Evolutionary conservation across 2,329 filamentous ascomycete species (phyloP).

Genomic region (Hymenoscyphus linearis): DNA sequence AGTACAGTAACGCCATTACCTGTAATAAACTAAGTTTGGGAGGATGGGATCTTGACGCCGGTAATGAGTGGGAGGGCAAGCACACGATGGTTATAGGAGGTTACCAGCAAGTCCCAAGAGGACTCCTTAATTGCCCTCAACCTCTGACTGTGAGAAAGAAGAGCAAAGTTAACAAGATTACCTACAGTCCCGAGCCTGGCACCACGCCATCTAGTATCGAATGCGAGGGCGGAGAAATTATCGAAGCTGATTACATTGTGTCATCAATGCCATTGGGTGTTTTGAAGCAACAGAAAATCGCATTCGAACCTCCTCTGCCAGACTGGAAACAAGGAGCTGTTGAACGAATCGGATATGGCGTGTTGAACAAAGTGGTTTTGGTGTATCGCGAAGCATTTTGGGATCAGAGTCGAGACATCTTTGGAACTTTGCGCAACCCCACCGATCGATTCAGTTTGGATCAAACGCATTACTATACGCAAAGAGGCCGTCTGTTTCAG

Average conservation of each 20-base stretch:
- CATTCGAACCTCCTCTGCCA: constrained; percentile 89
- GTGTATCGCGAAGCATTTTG: constrained; percentile 89
- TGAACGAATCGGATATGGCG: constrained; percentile 79
- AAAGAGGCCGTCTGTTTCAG: constrained; percentile 89
- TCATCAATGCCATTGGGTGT: constrained; percentile 88
- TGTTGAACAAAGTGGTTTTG: constrained; percentile 91
- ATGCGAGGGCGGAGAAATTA: constrained; percentile 68
- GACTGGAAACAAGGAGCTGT: constrained; percentile 80
- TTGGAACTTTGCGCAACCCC: constrained; percentile 80
- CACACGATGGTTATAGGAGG: constrained; percentile 92
- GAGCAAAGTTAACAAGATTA: constrained; percentile 66
- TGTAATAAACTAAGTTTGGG: constrained; percentile 81
- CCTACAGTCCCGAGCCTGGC: constrained; percentile 48
- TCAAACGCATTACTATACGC: constrained; percentile 72
- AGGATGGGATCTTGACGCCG: constrained; percentile 95
- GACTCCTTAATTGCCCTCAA: constrained; percentile 70
- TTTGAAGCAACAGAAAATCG: constrained; percentile 72
- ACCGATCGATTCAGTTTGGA: constrained; percentile 63
- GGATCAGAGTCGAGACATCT: constrained; percentile 86
- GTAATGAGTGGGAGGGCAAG: constrained; percentile 93
- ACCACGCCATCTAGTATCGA: constrained; percentile 55
- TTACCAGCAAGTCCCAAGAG: constrained; percentile 89
- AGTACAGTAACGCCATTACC: constrained; percentile 93
- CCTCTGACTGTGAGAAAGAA: constrained; percentile 73
- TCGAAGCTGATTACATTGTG: constrained; percentile 87